A percentile compares a stretch with the other conserved stretches of the same genome.
phyloP scores from a whole-genome alignment of 192 early-diverging fungal species.

The Jimgerdemannia flammicorona region DNA sequence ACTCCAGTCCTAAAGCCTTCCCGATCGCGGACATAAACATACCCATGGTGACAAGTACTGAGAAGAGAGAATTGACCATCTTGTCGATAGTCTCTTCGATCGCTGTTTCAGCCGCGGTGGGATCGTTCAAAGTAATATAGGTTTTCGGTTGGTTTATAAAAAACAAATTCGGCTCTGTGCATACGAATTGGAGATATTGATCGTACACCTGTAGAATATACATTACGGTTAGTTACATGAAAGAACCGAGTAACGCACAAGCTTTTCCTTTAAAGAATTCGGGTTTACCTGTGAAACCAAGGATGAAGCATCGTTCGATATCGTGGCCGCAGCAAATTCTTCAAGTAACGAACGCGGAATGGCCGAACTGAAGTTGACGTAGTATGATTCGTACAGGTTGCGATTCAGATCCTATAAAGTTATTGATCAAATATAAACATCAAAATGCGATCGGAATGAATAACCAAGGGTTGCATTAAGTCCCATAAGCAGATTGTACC shows the following conservation, averaged over 20 bases:
- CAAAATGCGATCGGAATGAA: neutral
- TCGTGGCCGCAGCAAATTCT: slow-evolving; percentile 85
- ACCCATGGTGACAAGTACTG: slow-evolving; percentile 88
- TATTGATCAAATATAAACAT: neutral
- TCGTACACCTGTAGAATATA: slow-evolving; percentile 81
- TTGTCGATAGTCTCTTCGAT: slow-evolving; percentile 80
- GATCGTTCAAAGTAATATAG: slow-evolving; percentile 82
- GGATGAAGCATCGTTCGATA: slow-evolving; percentile 67
- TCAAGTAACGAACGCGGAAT: slow-evolving; percentile 88
- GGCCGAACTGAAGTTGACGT: slow-evolving; percentile 90
- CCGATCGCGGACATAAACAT: neutral
- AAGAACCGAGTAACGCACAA: neutral
- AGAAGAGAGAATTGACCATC: slow-evolving; percentile 82
- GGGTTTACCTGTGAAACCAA: slow-evolving; percentile 72
- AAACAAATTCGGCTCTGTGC: slow-evolving; percentile 90
- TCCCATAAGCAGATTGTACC: slow-evolving; percentile 39
- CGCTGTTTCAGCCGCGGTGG: slow-evolving; percentile 69
- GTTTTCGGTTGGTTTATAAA: slow-evolving; percentile 80
- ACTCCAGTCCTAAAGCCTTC: neutral
- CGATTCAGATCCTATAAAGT: slow-evolving; percentile 73
- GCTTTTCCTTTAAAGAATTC: neutral
- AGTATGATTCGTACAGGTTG: slow-evolving; percentile 93
- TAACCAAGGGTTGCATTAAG: neutral
- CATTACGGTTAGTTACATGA: neutral
- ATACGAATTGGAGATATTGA: slow-evolving; percentile 95